Conservation (phyloP, 2,329 filamentous ascomycete genomes). For the Neopestalotiopsis rosae region DNA sequence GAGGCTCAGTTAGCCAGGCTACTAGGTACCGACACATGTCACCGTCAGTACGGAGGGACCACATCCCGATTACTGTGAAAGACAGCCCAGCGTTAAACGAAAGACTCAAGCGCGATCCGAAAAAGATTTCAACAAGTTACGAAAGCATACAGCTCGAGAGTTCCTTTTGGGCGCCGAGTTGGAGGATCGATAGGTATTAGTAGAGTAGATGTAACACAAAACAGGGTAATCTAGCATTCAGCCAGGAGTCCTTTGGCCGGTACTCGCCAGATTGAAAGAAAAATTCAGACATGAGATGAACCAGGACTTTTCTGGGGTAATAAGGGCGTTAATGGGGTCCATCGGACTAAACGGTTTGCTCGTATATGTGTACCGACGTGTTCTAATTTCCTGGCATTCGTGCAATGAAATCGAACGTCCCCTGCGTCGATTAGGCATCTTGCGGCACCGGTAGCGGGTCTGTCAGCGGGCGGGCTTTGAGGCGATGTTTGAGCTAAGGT, state of each 20-base stretch:
- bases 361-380: conserved; percentile 2
- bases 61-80: background rate
- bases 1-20: background rate
- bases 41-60: background rate
- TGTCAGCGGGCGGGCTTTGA: conserved; percentile 12
- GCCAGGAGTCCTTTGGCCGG: background rate
- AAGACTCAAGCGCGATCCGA: background rate
- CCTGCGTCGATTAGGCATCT: background rate
- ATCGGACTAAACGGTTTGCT: conserved; percentile 1
- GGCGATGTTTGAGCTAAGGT: conserved; percentile 11
- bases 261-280: background rate
- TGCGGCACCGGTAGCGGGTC: background rate
- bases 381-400: conserved; percentile 1
- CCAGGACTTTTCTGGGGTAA: background rate
- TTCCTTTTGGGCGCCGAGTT: background rate
- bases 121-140: background rate
- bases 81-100: background rate
- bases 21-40: background rate
- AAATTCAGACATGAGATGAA: conserved; percentile 4
- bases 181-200: background rate
- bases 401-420: background rate
- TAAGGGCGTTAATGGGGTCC: background rate
- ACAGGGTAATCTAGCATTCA: background rate
- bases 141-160: background rate
- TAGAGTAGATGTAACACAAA: background rate